These are phyloP conservation scores for Debaryomyces tyrocola DNA, from an alignment of 805 yeast species.

Conservation along the genomic window DNA sequence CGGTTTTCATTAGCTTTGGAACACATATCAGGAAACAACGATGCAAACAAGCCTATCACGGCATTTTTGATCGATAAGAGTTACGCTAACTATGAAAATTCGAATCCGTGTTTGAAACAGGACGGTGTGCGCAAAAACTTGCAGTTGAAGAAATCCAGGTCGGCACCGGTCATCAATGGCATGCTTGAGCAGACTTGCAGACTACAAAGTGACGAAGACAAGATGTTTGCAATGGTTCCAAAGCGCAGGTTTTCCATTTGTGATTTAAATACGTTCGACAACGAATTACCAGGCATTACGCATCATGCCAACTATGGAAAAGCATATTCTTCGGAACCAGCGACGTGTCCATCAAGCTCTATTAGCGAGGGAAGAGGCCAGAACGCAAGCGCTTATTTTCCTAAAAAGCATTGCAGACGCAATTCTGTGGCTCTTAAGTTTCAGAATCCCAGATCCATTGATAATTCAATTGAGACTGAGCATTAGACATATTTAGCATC, in stretches of 20 bases:
- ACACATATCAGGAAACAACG: background rate
- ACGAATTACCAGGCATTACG: constrained; percentile 2
- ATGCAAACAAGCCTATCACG: background rate
- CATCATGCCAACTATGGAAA: background rate
- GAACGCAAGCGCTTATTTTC: no score
- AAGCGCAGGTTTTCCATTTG: constrained; percentile 11
- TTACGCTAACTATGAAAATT: background rate
- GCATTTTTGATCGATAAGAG: background rate
- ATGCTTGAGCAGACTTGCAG: background rate
- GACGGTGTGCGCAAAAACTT: background rate
- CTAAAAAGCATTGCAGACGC: constrained; percentile 39
- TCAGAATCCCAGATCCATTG: constrained; percentile 29
- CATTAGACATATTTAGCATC: background rate
- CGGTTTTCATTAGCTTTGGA: background rate
- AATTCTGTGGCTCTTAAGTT: constrained; percentile 50
- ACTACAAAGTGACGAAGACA: background rate
- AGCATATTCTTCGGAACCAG: background rate
- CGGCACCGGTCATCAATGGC: background rate
- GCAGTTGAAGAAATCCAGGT: background rate
- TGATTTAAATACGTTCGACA: constrained; percentile 12
- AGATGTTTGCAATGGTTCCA: background rate
- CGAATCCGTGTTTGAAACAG: background rate
- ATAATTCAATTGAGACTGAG: background rate
- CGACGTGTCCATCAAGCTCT: no score
- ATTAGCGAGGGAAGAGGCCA: no score